Evolutionary conservation across 192 early-diverging fungal species (phyloP).

Genomic region (Entomortierella beljakovae): DNA sequence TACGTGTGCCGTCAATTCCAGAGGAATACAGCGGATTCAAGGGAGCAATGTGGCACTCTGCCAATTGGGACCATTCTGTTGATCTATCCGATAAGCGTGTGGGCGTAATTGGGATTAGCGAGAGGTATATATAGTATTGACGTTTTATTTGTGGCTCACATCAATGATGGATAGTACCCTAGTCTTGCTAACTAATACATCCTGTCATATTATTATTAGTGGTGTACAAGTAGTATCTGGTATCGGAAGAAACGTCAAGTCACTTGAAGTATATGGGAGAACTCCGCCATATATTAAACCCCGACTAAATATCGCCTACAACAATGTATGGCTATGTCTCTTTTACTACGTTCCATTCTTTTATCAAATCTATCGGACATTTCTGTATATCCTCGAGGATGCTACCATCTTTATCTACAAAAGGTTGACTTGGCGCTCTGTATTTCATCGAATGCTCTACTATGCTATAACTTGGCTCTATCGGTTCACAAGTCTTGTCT

Average conservation of each 20-base stretch:
- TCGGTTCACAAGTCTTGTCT: slow-evolving; percentile 25
- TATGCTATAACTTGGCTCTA: slow-evolving; percentile 35
- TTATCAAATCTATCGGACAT: slow-evolving; percentile 32
- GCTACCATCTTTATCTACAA: slow-evolving; percentile 26
- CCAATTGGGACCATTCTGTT: slow-evolving; percentile 55
- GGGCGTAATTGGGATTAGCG: slow-evolving; percentile 56
- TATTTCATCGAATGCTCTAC: slow-evolving; percentile 21
- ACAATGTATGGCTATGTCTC: slow-evolving; percentile 12
- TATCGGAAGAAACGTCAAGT: slow-evolving; percentile 36
- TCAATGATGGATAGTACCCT: background rate
- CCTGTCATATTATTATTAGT: background rate
- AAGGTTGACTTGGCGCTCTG: slow-evolving; percentile 37
- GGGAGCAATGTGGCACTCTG: slow-evolving; percentile 54
- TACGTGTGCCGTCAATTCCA: slow-evolving; percentile 51
- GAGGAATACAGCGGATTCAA: slow-evolving; percentile 53
- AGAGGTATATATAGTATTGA: slow-evolving; percentile 19
- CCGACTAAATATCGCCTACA: slow-evolving; percentile 28
- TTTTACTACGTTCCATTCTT: slow-evolving; percentile 49
- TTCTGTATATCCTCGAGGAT: slow-evolving; percentile 29
- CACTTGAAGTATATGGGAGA: slow-evolving; percentile 56
- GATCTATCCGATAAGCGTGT: slow-evolving; percentile 56
- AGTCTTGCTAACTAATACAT: background rate
- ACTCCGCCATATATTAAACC: slow-evolving; percentile 56
- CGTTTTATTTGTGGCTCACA: background rate
- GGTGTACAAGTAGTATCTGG: slow-evolving; percentile 53